Base-by-base conservation (phyloP, 2,329 filamentous ascomycete species). In the Paecilomyces variotii region DNA sequence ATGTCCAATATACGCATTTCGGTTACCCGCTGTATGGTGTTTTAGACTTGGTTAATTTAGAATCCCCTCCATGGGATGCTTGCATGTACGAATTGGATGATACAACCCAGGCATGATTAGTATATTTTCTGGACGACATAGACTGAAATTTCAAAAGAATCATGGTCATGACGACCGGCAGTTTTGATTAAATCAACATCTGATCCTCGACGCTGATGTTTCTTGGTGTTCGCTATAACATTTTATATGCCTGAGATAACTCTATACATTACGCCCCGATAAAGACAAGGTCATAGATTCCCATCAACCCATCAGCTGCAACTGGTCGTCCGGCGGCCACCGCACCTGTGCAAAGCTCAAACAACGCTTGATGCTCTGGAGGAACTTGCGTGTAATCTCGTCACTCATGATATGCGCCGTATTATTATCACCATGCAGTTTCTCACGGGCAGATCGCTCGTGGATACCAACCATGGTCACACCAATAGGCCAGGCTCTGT, bases 391-490 rank as follows among this genome's bases (percentile, higher is more conserved):
- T 56, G 94, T 99, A 52, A 89, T 87, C 77, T 99, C 94, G 71
- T 97, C 94, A 59, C 91, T 93, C 87, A 99, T 91, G 67, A 97
- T 96, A 73, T 99, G 92, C 3, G 93, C 94, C 68, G 91, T 88
- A 59, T 87, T 88, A 64, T 84, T 83, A 63, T 84, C 83, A 61
- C 79, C 82, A 72, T 97, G 92, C 60, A 99, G 79, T 77, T 99
- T 99, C 77, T 99, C 94, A 62, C 94, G 85, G 24, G 94, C 93
- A 65, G 89, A 94, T 70, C 94, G 86, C 80, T 97, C 94, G 83
- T 99, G 94, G 67, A 99, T 99, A 80, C 94, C 94, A 69, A 99
- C 94, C 94, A 97, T 99, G 73, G 94, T 99, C 45, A 99, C 94
- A 76, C 94, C 94, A 69, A 99, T 99, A 26, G 94, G 94, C 94